Base-by-base conservation (phyloP, 2,329 filamentous ascomycete species). In the Penicillium psychrosexuale region DNA sequence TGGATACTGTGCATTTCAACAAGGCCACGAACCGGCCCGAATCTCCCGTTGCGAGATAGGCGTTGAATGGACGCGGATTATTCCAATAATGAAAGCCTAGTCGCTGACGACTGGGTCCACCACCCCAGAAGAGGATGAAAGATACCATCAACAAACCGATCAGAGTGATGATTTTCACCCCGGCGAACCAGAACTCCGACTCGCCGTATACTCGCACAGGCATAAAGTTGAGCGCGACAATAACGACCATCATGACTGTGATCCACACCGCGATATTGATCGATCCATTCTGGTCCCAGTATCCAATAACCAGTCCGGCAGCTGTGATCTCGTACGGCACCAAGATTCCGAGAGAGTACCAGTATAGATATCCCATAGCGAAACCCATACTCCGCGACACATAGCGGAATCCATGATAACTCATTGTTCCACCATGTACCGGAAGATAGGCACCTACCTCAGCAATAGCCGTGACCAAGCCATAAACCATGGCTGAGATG, bases 241-340 rank as follows among this genome's bases (percentile, higher is more conserved):
- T 82, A 17, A 88, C 76, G 3, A 84, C 71, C 58, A 89, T 78
- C 58, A 85, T 74, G 57, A 85, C 81, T 3, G 82, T 81, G 49
- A 80, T 79, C 78, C 78, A 80, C 6, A 77, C 75, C 1, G 74
- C 75, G 7, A 77, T 69, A 39, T 76, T 73, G 46, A 78, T n/a
- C 3, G 60, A 61, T 6, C 48, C 71, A 17, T 65, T 63, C 4
- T 72, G 68, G 11, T 72, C 63, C 85, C 85, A 89, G 66, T 83
- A 87, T 56, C 82, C 73, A 56, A 88, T 84, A 30, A 89, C 77
- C n/a, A 87, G 79, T 38, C 82, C 81, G 12, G 84, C 84, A 8
- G 86, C 86, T 0, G 83, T 83, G 57, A 88, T 84, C 70, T 89
- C 86, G 55, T 82, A 80, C 45, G 75, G 77, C 0, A 80, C 73